Conservation (phyloP, 202 grass and related monocot genomes). For the Cymbopogon flexuosus region DNA sequence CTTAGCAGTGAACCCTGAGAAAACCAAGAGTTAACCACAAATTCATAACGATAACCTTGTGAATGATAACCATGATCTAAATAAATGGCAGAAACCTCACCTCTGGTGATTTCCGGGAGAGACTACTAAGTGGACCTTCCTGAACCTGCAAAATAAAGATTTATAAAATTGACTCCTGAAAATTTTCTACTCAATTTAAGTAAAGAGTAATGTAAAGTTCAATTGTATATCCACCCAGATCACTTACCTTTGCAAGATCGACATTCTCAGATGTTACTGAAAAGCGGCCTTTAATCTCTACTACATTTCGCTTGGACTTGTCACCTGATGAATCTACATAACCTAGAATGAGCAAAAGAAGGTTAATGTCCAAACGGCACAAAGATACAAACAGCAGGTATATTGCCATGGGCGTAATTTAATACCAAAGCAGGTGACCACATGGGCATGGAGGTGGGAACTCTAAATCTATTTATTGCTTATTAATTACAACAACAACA, state of each 20-base stretch:
- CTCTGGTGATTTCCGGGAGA: slow-evolving; percentile 61
- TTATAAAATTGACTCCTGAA: background rate
- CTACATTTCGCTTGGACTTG: slow-evolving; percentile 83
- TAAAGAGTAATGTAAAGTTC: background rate
- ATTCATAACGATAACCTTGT: background rate
- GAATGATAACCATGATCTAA: background rate
- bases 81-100: slow-evolving; percentile 37
- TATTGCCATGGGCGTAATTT: background rate
- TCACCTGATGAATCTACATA: slow-evolving; percentile 88
- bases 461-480: background rate
- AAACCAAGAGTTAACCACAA: slow-evolving; percentile 31
- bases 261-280: slow-evolving; percentile 99
- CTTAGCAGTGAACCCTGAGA: slow-evolving; percentile 61
- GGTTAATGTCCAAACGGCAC: background rate
- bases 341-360: slow-evolving; percentile 54
- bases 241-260: slow-evolving; percentile 89
- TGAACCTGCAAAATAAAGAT: slow-evolving; percentile 48
- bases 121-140: slow-evolving; percentile 58
- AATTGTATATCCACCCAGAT: slow-evolving; percentile 21
- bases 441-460: background rate
- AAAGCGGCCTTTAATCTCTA: slow-evolving; percentile 99
- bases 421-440: background rate
- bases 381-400: background rate
- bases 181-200: background rate
- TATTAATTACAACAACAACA: background rate